A percentile compares a stretch with the other conserved stretches of the same genome.
These are phyloP conservation scores for Eruca vesicaria DNA, from an alignment of 441 rosid genomes.

Conservation along the genomic window DNA sequence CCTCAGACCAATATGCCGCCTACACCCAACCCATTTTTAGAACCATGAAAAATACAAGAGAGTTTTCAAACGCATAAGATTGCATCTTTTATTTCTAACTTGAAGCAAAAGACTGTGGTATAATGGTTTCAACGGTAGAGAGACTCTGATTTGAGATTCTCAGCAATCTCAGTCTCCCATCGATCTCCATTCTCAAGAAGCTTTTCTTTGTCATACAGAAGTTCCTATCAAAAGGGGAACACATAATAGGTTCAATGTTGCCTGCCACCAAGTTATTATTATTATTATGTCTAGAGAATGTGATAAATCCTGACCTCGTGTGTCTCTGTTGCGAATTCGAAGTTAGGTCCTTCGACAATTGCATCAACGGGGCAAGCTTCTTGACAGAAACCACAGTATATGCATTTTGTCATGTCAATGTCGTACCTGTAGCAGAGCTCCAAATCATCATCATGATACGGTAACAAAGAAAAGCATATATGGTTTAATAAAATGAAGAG, in stretches of 20 bases:
- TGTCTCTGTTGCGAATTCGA: too few relatives aligned
- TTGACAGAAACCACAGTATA: too few relatives aligned
- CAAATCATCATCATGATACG: neutral
- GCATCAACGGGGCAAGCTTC: too few relatives aligned
- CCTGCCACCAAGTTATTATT: too few relatives aligned
- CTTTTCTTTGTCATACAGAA: slow-evolving; percentile 93
- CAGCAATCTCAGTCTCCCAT: slow-evolving; percentile 98
- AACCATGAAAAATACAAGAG: too few relatives aligned
- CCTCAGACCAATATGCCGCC: too few relatives aligned
- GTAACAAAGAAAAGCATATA: neutral
- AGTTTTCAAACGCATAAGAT: slow-evolving; percentile 1
- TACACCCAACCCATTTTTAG: too few relatives aligned
- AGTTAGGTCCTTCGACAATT: too few relatives aligned
- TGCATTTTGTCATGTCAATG: slow-evolving; percentile 99
- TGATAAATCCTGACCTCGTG: too few relatives aligned
- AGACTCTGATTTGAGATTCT: slow-evolving; percentile 93
- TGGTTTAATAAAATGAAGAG: neutral
- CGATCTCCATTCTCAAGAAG: too few relatives aligned
- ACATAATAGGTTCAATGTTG: neutral
- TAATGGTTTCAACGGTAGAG: slow-evolving; percentile 60
- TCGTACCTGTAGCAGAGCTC: slow-evolving; percentile 69
- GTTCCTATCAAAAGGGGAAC: slow-evolving; percentile 55
- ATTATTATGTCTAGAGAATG: too few relatives aligned
- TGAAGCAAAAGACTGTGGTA: too few relatives aligned
- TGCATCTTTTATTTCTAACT: slow-evolving; percentile 30